Conservation (phyloP, 345 rosid species). For the Salix arbutifolia region DNA sequence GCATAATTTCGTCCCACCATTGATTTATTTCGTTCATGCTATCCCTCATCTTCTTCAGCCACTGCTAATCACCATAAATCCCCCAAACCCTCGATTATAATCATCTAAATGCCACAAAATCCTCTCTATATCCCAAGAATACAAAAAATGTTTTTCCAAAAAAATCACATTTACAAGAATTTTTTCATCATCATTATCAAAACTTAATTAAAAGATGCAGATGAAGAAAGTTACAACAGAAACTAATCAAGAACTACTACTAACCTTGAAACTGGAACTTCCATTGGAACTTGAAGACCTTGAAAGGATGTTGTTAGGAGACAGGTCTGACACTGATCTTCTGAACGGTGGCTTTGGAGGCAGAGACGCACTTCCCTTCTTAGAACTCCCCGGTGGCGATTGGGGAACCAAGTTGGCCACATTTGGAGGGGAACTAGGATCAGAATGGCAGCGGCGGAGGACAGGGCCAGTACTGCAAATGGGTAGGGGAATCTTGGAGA, state of each 20-base stretch:
- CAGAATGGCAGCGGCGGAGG: conserved; percentile 23
- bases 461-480: no score
- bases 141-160: no score
- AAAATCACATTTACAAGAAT: no score
- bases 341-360: conserved; percentile 28
- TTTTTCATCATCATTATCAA: no score
- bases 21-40: conserved; percentile 37
- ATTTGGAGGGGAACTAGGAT: conserved; percentile 4
- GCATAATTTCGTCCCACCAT: conserved; percentile 28
- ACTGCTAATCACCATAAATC: conserved; percentile 15
- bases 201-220: no score
- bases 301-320: conserved; percentile 21
- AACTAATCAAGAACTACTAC: background rate
- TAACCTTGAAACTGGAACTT: conserved; percentile 10
- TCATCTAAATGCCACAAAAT: background rate
- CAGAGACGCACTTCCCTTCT: conserved; percentile 13
- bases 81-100: background rate
- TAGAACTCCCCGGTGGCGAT: conserved; percentile 21
- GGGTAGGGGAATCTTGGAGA: no score
- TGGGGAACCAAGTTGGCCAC: background rate
- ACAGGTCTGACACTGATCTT: conserved; percentile 35
- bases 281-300: conserved; percentile 16
- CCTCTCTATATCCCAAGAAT: background rate
- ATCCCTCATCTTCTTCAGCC: conserved; percentile 33
- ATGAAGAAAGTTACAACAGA: background rate